These are phyloP conservation scores for Suillus hirtellus DNA, from an alignment of 768 basidiomycete species.

Conservation along the genomic window DNA sequence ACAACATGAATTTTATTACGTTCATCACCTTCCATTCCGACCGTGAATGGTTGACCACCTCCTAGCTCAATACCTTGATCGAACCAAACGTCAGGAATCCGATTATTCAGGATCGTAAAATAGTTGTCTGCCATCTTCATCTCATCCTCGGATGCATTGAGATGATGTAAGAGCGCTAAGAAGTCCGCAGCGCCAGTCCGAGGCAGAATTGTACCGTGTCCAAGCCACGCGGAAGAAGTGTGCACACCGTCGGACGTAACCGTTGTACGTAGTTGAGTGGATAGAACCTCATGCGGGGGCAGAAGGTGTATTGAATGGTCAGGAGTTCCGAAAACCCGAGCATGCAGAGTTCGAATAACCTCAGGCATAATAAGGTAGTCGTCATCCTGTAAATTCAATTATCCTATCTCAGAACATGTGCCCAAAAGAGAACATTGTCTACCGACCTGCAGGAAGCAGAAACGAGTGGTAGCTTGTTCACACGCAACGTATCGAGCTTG, in stretches of 20 bases:
- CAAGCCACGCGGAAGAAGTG: conserved; percentile 66
- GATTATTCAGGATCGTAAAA: conserved; percentile 58
- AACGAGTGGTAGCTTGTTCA: conserved; percentile 46
- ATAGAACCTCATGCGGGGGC: conserved; percentile 62
- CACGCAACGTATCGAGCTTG: conserved; percentile 64
- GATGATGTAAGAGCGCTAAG: conserved; percentile 43
- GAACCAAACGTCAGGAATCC: conserved; percentile 60
- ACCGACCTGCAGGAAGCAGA: conserved; percentile 64
- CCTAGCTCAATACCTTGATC: conserved; percentile 61
- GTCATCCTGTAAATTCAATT: conserved; percentile 50
- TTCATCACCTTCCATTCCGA: conserved; percentile 55
- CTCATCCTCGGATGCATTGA: conserved; percentile 50
- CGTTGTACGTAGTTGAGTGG: conserved; percentile 49
- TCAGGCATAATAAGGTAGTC: conserved; percentile 64
- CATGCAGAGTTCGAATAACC: conserved; percentile 51
- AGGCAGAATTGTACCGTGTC: conserved; percentile 58
- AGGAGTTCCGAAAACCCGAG: conserved; percentile 33
- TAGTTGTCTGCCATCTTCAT: conserved; percentile 72
- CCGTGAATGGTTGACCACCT: conserved; percentile 63
- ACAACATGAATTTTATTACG: conserved; percentile 63
- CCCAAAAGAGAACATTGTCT: not conserved
- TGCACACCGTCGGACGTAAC: conserved; percentile 40
- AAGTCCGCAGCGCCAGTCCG: conserved; percentile 47
- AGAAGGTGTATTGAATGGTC: conserved; percentile 49
- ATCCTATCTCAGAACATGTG: not conserved